These are phyloP conservation scores for Lentinula detonsa DNA, from an alignment of 768 basidiomycete species.

Conservation along the genomic window DNA sequence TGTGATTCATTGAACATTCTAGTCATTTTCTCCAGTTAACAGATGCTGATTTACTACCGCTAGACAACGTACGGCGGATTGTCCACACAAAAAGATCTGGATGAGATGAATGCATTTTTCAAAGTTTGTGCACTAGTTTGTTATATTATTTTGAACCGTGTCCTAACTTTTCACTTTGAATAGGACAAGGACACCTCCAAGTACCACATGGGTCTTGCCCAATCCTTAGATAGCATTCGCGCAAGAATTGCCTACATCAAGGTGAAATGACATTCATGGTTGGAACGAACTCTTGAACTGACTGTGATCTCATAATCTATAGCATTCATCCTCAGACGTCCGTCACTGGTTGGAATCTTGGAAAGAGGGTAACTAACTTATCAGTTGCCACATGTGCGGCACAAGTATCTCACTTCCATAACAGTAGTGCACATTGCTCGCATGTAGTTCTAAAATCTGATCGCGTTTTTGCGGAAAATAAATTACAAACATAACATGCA, in stretches of 20 bases:
- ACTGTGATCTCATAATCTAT: neutral
- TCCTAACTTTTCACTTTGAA: neutral
- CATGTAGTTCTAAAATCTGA: neutral
- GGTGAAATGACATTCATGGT: neutral
- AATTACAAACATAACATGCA: neutral
- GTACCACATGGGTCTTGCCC: conserved; percentile 2
- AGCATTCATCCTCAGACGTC: conserved; percentile 5
- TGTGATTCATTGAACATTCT: neutral
- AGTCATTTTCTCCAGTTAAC: neutral
- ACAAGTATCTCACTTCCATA: neutral
- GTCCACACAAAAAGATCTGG: conserved; percentile 8
- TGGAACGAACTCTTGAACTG: neutral
- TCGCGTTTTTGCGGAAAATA: neutral
- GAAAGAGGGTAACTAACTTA: conserved; percentile 1
- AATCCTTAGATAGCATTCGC: conserved; percentile 5
- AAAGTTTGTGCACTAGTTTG: conserved; percentile 1
- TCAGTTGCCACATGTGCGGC: neutral
- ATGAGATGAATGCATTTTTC: conserved; percentile 8
- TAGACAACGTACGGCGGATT: conserved; percentile 4
- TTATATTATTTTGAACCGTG: too few relatives aligned
- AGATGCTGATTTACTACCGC: neutral
- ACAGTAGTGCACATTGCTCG: neutral
- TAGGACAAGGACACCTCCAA: conserved; percentile 5
- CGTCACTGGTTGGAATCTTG: neutral
- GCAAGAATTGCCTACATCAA: conserved; percentile 5